Base-by-base conservation (phyloP, 345 rosid genomes). In the Gossypium longicalyx region DNA sequence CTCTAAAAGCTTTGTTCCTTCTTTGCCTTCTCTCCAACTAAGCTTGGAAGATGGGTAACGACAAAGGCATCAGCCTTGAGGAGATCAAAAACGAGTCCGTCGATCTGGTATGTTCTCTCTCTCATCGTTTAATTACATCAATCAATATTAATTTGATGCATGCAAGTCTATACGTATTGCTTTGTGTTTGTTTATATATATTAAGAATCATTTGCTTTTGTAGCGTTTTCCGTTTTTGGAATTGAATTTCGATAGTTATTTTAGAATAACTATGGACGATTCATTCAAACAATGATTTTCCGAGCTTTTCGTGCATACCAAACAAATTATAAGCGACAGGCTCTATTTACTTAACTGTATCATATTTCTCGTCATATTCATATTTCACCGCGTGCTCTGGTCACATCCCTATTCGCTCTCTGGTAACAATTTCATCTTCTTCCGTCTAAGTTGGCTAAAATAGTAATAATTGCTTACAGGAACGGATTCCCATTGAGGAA, bases 401-500 rank as follows among this genome's bases (percentile, higher is more conserved):
- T 34, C 10, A 0, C 38, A 4, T 34, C 38, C 38, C 4, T 34
- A 27, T 34, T 34, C 38, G 1, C 6, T 0, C 52, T 65, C 29
- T 34, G 41, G 41, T 34, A 4, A 0, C 0, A 44, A 43, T 11
- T 43, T 2, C 6, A 23, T 67, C 15, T 47, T 45, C n/a, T 12
- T 2, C 20, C 20, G 43, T 67, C 4, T 67, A 67, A 67, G 54
- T 71, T 38, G 63, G 25, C 74, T 71, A 54, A 71, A 12, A 3
- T 22, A 16, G 4, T 41, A 25, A 34, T 41, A n/a, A 20, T 56
- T 73, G 38, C 70, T 38, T 69, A 61, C 82, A 88, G 94, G 89
- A 90, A 75, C 63, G 85, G 72, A 83, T 93, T 80, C 98, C 98
- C 0, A 76, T 93, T 9, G 94, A 89, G 85, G 98, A 93, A 85